Evolutionary conservation across 2,329 filamentous ascomycete species (phyloP).

Genomic region (Fusarium sp.): DNA sequence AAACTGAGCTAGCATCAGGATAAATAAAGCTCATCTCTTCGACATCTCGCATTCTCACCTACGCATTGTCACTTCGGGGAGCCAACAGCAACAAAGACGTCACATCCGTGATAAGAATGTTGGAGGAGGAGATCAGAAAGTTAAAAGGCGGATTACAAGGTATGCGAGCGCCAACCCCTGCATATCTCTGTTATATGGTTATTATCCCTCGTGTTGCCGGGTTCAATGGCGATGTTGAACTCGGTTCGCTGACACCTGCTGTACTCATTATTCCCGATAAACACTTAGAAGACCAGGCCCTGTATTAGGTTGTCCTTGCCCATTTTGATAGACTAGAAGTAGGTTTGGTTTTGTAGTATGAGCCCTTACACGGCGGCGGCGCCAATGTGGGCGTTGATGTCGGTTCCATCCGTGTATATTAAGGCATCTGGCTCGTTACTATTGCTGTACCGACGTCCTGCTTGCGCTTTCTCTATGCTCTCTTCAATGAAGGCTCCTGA

Average conservation of each 20-base stretch:
- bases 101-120: background rate
- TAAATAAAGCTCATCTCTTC: background rate
- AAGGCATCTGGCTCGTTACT: background rate
- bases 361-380: too few species aligned
- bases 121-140: background rate
- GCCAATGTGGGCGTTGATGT: too few species aligned
- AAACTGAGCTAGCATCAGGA: background rate
- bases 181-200: background rate
- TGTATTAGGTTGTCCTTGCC: background rate
- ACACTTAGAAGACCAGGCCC: background rate
- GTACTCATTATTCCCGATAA: background rate
- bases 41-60: background rate
- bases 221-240: background rate
- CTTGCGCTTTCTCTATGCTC: background rate
- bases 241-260: background rate
- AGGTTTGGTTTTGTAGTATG: too few species aligned
- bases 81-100: background rate
- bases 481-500: background rate
- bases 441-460: background rate
- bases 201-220: background rate
- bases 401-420: background rate
- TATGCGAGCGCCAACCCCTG: background rate
- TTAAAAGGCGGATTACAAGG: background rate
- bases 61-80: background rate
- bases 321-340: too few species aligned